Conservation (phyloP, 2,329 filamentous ascomycete genomes). For the Thelonectria discophora region DNA sequence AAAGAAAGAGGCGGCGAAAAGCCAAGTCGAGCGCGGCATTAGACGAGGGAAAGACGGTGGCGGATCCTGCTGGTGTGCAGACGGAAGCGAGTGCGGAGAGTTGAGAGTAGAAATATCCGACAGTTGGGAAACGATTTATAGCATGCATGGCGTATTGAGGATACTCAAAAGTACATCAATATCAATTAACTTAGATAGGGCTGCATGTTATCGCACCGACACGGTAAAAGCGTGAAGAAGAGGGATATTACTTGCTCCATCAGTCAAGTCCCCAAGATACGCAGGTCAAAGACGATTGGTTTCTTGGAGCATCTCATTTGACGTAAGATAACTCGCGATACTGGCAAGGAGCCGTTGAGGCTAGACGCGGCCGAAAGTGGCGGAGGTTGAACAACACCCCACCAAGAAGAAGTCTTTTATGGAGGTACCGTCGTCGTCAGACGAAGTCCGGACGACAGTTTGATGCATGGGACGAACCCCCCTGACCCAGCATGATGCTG, state of each 20-base stretch:
- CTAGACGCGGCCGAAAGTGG: constrained; percentile 8
- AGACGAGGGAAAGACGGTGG: constrained; percentile 15
- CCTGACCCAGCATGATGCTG: too few relatives aligned
- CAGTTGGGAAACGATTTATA: constrained; percentile 28
- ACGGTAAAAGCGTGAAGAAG: constrained; percentile 1
- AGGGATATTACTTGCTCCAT: too few relatives aligned
- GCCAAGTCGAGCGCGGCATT: constrained; percentile 38
- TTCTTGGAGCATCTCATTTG: constrained; percentile 1
- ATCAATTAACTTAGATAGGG: constrained; percentile 6
- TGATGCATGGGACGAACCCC: not conserved
- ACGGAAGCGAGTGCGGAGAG: constrained; percentile 29
- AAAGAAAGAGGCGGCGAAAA: constrained; percentile 47
- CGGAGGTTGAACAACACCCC: not conserved
- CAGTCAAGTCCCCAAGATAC: not conserved
- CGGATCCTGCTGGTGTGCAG: constrained; percentile 19
- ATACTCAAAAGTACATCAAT: constrained; percentile 19
- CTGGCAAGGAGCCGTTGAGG: constrained; percentile 8
- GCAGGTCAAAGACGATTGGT: not conserved
- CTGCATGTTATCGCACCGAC: constrained; percentile 33
- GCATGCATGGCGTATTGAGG: constrained; percentile 29
- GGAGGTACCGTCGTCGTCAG: not conserved
- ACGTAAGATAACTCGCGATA: not conserved
- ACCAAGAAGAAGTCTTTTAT: not conserved
- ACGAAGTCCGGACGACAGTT: too few relatives aligned
- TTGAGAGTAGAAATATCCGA: constrained; percentile 26